Evolutionary conservation across 495 filamentous ascomycete genomes (phyloP).

Genomic region (Penicillium bovifimosum): DNA sequence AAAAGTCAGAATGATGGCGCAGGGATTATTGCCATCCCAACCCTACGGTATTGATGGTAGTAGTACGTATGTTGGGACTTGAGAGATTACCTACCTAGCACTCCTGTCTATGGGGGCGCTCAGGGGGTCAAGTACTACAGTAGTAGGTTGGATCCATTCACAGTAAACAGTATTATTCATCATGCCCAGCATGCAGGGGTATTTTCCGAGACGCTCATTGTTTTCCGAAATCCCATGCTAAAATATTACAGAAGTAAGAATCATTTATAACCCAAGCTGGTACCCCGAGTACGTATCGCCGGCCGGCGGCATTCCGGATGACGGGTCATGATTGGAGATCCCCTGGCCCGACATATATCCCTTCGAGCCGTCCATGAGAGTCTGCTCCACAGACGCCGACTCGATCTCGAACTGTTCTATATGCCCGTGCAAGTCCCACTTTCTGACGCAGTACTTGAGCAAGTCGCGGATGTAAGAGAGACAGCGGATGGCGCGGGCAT

Average conservation of each 20-base stretch:
- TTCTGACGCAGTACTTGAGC: conserved; percentile 28
- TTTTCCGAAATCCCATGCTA: not conserved
- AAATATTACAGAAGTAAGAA: not conserved
- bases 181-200: not conserved
- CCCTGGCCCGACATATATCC: conserved; percentile 11
- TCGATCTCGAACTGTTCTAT: conserved; percentile 31
- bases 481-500: conserved; percentile 32
- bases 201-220: conserved; percentile 1
- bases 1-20: too few relatives aligned
- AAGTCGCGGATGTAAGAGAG: conserved; percentile 31
- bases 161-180: conserved; percentile 3
- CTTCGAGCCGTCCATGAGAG: conserved; percentile 9
- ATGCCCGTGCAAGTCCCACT: conserved; percentile 30
- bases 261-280: conserved; percentile 10
- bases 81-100: too few relatives aligned
- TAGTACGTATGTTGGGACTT: too few relatives aligned
- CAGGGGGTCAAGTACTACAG: too few relatives aligned
- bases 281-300: conserved; percentile 22
- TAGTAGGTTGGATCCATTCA: not conserved
- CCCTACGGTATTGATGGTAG: too few relatives aligned
- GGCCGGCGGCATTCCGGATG: conserved; percentile 21
- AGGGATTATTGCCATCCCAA: too few relatives aligned
- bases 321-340: conserved; percentile 7
- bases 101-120: too few relatives aligned
- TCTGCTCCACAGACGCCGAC: conserved; percentile 15